Base-by-base conservation (phyloP, 352 stramenopile species). In the Globisporangium cystogenes region DNA sequence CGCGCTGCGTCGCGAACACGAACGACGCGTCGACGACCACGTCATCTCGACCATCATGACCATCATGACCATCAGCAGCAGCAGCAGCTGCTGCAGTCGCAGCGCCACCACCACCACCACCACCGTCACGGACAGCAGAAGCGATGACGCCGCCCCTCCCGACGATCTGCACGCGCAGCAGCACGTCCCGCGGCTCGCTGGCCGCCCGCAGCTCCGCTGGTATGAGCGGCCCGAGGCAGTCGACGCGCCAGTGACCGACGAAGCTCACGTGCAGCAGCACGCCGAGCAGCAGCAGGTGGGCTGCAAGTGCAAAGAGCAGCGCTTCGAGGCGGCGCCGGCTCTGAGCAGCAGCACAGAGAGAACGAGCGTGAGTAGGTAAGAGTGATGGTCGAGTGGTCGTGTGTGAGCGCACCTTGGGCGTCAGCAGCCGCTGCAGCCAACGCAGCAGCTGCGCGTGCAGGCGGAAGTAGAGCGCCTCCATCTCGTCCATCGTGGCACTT, bases 401-500 rank as follows among this genome's bases (percentile, higher is more conserved):
- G 52, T 39, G 40, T 42, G 11, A 1, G 15, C n/a, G 49, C 15
- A 23, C 40, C 67, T 72, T 82, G 12, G 31, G 48, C 36, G 72
- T 67, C n/a, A 79, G 60, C 23, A 73, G 50, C 14, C 53, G 55
- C 60, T 76, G 64, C 26, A 70, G 53, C 53, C 69, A 84, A 24
- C 65, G 68, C 39, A 82, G 68, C 12, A 90, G 60, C 45, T 79
- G 65, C 51, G 76, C 64, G 56, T 96, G 80, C 49, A 96, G 62
- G 36, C 70, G 64, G 60, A 91, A 91, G 62, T 90, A 90, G 20
- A 89, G 65, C 57, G 87, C 74, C 56, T 91, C 79, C 65, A 86
- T 77, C 16, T 70, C 62, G 21, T 79, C 67, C 66, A 76, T 78
- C 14, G 18, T 49, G n/a, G n/a, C n/a, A n/a, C n/a, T n/a, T n/a